Evolutionary conservation across 2,329 filamentous ascomycete species (phyloP), one percentile per base, ranked within the genome.

Genomic region (Clathrospora elynae): DNA sequence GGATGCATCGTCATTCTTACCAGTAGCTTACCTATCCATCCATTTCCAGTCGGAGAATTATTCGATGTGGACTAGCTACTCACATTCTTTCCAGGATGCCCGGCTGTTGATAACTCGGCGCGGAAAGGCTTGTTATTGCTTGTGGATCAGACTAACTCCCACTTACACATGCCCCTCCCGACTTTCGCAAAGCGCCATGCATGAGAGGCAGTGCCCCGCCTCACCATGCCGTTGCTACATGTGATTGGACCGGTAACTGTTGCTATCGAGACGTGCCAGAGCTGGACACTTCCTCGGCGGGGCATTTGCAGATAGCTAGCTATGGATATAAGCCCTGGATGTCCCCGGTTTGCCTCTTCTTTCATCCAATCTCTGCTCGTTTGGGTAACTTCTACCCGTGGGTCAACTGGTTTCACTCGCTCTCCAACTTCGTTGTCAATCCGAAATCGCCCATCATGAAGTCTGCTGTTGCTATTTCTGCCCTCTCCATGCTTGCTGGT

Each of bases 401-500:
- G 26, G 39, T 45, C 45, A 38, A 49, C 36, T 37, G 35, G 36
- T 42, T 41, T 35, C 13, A 24, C 30, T 42, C 14, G 19, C 35
- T 37, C 10, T 34, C 18, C 1, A 28, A 14, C 10, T 26, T 33
- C 22, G 25, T 38, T 41, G 38, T 36, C 7, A 35, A 19, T 8
- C 20, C 6, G 23, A 22, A 25, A 24, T 30, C 38, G 46, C 46
- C 49, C 55, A 59, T 9, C 37, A 68, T 69, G 66, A 65, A 66
- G 50, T 46, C 53, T 33, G 40, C 53, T 20, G 30, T 46, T 32
- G 37, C 49, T 13, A 34, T 63, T 35, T 52, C 62, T 35, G 49
- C 57, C 25, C 53, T 70, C 13, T 57, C 58, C 9, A 30, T 66
- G 45, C 53, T 65, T 19, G 47, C 59, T 26, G 56, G 58, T 20